Evolutionary conservation across 192 early-diverging fungal genomes (phyloP).

Genomic region (Entomortierella parvispora): DNA sequence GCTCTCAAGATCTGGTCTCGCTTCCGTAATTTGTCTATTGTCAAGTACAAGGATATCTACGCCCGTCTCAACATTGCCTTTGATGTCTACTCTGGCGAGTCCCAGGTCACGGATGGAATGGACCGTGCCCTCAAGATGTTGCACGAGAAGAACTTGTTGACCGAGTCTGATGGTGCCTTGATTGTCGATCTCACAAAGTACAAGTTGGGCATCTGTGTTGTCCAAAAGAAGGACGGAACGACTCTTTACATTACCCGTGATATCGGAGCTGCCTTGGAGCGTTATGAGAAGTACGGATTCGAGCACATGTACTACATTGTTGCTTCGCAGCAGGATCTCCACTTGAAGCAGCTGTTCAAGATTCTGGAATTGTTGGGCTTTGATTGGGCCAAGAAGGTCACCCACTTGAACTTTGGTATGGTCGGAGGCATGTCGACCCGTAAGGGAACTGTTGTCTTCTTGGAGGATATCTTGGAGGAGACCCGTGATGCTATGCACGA

Average conservation of each 20-base stretch:
- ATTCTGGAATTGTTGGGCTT: slow-evolving; percentile 84
- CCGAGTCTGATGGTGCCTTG: slow-evolving; percentile 85
- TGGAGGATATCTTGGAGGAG: slow-evolving; percentile 92
- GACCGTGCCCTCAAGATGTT: slow-evolving; percentile 75
- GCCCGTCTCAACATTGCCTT: slow-evolving; percentile 91
- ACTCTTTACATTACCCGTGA: slow-evolving; percentile 96
- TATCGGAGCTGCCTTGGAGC: slow-evolving; percentile 94
- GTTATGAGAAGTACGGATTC: slow-evolving; percentile 88
- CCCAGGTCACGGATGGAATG: slow-evolving; percentile 85
- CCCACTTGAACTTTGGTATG: slow-evolving; percentile 95
- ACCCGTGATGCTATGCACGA: slow-evolving; percentile 90
- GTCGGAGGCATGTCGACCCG: slow-evolving; percentile 97
- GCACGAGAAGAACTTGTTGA: slow-evolving; percentile 73
- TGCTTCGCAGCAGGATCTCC: slow-evolving; percentile 88
- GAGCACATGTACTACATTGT: slow-evolving; percentile 96
- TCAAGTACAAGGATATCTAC: slow-evolving; percentile 93
- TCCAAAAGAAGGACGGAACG: slow-evolving; percentile 92
- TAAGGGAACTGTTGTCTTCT: slow-evolving; percentile 93
- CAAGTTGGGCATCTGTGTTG: slow-evolving; percentile 85
- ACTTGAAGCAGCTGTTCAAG: slow-evolving; percentile 96
- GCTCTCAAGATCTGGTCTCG: slow-evolving; percentile 86
- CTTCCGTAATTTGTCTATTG: slow-evolving; percentile 91
- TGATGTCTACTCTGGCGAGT: slow-evolving; percentile 96
- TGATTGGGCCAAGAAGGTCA: slow-evolving; percentile 84
- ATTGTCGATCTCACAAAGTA: slow-evolving; percentile 85